These are phyloP conservation scores for Rhodotorula sp. DNA, from an alignment of 1,284 basidiomycete species.

Conservation along the genomic window DNA sequence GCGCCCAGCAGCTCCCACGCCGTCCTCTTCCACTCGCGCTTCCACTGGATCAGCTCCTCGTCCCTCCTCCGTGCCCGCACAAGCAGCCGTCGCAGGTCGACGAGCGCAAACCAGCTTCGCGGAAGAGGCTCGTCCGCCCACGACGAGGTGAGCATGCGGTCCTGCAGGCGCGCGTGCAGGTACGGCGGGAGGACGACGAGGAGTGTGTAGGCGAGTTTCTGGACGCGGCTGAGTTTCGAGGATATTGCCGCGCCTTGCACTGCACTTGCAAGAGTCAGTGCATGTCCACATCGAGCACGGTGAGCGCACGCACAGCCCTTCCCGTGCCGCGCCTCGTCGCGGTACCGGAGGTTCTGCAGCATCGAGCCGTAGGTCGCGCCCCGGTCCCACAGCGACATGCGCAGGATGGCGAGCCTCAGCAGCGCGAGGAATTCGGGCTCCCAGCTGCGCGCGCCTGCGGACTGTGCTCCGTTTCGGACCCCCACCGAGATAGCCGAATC, in stretches of 20 bases:
- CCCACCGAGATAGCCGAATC: conserved; percentile 9
- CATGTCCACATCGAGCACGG: neutral
- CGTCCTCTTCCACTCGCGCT: conserved; percentile 57
- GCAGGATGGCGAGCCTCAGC: conserved; percentile 77
- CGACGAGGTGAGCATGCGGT: conserved; percentile 42
- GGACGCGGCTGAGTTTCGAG: conserved; percentile 14
- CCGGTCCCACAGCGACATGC: conserved; percentile 76
- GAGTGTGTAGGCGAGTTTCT: conserved; percentile 37
- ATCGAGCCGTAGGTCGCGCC: conserved; percentile 87
- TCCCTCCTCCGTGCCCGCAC: conserved; percentile 36
- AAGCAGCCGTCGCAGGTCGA: conserved; percentile 43
- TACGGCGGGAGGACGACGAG: conserved; percentile 42
- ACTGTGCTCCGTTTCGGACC: neutral
- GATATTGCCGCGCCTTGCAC: conserved; percentile 9
- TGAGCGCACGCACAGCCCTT: conserved; percentile 30
- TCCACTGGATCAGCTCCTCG: conserved; percentile 46
- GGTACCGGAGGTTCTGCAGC: conserved; percentile 74
- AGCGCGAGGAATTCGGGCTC: conserved; percentile 80
- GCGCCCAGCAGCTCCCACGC: conserved; percentile 72
- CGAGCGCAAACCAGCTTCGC: conserved; percentile 27
- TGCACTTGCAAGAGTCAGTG: neutral
- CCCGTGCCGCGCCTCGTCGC: conserved; percentile 50
- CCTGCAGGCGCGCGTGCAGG: conserved; percentile 35
- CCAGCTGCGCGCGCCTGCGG: conserved; percentile 60
- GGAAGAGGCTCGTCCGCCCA: conserved; percentile 46